A percentile compares a stretch with the other conserved stretches of the same genome.
phyloP scores from a whole-genome alignment of 345 rosid species.

The Cardiospermum halicacabum region DNA sequence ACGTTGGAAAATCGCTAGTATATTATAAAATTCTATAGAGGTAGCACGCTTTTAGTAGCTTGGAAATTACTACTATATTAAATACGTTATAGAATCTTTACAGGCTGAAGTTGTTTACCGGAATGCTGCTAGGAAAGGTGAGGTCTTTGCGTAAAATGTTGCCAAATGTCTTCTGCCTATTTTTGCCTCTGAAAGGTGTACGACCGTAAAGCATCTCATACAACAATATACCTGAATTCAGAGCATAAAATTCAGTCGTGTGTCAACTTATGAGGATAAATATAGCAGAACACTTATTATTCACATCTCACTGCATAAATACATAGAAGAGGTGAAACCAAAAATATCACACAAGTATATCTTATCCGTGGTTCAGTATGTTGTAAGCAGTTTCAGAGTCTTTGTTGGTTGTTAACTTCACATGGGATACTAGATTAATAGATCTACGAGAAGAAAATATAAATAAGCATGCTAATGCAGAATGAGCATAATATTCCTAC shows the following conservation, averaged over 20 bases:
- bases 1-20: too few species aligned
- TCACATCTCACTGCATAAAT: background rate
- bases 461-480: background rate
- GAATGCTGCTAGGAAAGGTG: conserved; percentile 93
- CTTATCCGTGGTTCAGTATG: background rate
- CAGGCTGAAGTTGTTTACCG: conserved; percentile 31
- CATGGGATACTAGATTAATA: background rate
- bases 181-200: conserved; percentile 95
- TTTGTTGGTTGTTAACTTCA: background rate
- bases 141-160: conserved; percentile 94
- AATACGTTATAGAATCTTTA: too few species aligned
- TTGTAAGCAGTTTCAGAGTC: background rate
- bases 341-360: background rate
- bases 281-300: background rate
- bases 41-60: background rate
- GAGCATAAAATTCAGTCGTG: conserved; percentile 5
- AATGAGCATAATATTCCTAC: background rate
- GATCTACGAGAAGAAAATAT: background rate
- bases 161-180: conserved; percentile 91
- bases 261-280: background rate
- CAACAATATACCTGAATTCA: conserved; percentile 67
- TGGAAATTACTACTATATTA: background rate
- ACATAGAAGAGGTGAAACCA: background rate
- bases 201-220: conserved; percentile 99
- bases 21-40: too few species aligned